phyloP scores from a whole-genome alignment of 2,329 filamentous ascomycete species.

The Fusarium sp. region DNA sequence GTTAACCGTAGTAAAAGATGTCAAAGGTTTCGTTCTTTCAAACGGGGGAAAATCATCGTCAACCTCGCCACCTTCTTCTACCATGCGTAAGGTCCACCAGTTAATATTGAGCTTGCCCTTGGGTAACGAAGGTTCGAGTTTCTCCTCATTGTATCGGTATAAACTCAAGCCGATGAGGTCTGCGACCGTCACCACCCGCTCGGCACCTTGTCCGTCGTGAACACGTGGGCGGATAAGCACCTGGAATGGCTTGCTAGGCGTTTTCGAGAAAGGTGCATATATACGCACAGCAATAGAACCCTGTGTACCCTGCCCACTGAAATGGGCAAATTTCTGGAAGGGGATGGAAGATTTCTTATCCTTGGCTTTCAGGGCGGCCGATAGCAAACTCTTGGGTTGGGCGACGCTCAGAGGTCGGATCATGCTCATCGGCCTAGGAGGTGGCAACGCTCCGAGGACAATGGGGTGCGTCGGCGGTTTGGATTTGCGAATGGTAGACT shows the following conservation, averaged over 20 bases:
- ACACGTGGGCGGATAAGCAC: slow-evolving; percentile 77
- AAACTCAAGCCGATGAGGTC: slow-evolving; percentile 86
- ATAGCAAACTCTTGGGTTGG: slow-evolving; percentile 77
- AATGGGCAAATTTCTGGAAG: slow-evolving; percentile 79
- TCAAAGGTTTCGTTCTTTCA: slow-evolving; percentile 78
- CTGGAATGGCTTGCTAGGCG: slow-evolving; percentile 74
- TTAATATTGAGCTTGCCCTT: slow-evolving; percentile 80
- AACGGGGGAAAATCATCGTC: slow-evolving; percentile 87
- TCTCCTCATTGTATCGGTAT: slow-evolving; percentile 83
- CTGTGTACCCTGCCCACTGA: slow-evolving; percentile 82
- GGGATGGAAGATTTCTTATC: slow-evolving; percentile 76
- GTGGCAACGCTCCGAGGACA: slow-evolving; percentile 74
- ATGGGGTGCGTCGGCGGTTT: slow-evolving; percentile 67
- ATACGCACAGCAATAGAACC: slow-evolving; percentile 82
- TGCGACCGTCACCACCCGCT: slow-evolving; percentile 75
- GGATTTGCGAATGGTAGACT: slow-evolving; percentile 73
- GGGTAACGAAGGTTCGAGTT: slow-evolving; percentile 74
- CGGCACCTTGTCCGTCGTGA: slow-evolving; percentile 72
- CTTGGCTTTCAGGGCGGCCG: slow-evolving; percentile 78
- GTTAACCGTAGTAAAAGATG: slow-evolving; percentile 84
- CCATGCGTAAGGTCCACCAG: slow-evolving; percentile 85
- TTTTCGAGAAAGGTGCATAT: slow-evolving; percentile 77
- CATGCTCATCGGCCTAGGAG: slow-evolving; percentile 75
- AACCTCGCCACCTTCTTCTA: slow-evolving; percentile 85
- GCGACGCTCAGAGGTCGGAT: slow-evolving; percentile 74